Base-by-base conservation (phyloP, 2,329 filamentous ascomycete species). In the Endothia cerciana region DNA sequence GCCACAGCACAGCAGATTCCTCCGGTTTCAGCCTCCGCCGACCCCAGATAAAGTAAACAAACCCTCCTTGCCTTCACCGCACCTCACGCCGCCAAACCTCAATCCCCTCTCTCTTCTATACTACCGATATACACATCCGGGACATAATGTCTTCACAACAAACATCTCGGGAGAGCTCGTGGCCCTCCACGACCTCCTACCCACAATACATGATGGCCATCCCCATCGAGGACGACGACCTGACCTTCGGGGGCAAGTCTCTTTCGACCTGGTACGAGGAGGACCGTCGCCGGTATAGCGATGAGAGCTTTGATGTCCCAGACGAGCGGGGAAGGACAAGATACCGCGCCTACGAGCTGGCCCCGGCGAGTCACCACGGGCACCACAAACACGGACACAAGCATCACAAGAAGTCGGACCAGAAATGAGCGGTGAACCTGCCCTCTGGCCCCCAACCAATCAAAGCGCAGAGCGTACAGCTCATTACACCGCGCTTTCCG, bases 241-340 rank as follows among this genome's bases (percentile, higher is more conserved):
- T 88, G 45, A 87, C 81, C 74, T 88, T 87, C 70, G 84, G 85
- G 64, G 85, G 85, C 71, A 88, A 87, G 80, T 80, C 84, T 47
- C 74, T 88, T 51, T 85, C 84, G 73, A 77, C 81, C 19, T 87
- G 85, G 85, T 86, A 88, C 73, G 85, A 88, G 75, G 85, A 88
- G 76, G 84, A 86, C 69, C 79, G 83, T 51, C 76, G 79, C 60
- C 76, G 80, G 22, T 73, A 80, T 60, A 81, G 78, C 75, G 75
- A 73, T 65, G 74, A 72, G 30, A 70, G 55, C 69, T 56, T 70
- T 60, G 76, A 76, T 58, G 76, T 78, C 33, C 80, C 79, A 53
- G 78, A 80, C 70, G 75, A 79, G 70, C 76, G 75, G 40, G 74
- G 63, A n/a, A 65, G 78, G 41, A 80, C 80, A 4, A 77, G 80